Conservation (phyloP, 306 rosid genomes). For the Cucurbita moschata region DNA sequence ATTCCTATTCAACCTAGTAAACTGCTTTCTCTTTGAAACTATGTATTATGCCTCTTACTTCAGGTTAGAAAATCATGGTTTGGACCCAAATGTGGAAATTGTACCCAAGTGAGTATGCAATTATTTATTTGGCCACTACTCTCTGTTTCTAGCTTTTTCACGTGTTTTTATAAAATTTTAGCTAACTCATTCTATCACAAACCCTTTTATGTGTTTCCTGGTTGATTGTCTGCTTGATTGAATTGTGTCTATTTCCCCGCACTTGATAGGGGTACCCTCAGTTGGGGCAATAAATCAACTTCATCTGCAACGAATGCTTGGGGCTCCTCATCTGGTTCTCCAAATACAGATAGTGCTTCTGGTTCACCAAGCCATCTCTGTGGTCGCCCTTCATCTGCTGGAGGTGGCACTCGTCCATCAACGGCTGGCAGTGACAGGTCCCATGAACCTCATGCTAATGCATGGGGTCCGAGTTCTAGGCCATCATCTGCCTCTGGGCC, state of each 20-base stretch:
- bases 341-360: constrained; percentile 59
- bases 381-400: constrained; percentile 85
- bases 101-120: constrained; percentile 76
- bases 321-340: constrained; percentile 76
- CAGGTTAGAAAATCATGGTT: constrained; percentile 93
- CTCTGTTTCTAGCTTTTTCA: neutral
- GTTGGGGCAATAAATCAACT: constrained; percentile 94
- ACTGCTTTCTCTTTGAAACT: constrained; percentile 17
- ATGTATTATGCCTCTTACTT: constrained; percentile 15
- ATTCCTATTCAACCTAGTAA: neutral
- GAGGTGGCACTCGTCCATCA: constrained; percentile 87
- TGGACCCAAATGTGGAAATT: constrained; percentile 85
- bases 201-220: neutral
- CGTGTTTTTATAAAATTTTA: neutral
- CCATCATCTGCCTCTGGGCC: constrained; percentile 94
- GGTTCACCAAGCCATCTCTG: constrained; percentile 67
- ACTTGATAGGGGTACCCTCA: constrained; percentile 62
- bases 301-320: constrained; percentile 71
- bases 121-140: neutral
- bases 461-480: constrained; percentile 79
- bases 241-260: neutral
- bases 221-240: neutral
- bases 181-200: neutral
- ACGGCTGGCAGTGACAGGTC: constrained; percentile 86
- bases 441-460: constrained; percentile 37